Conservation (phyloP, 2,329 filamentous ascomycete genomes). For the Claviceps humidiphila region DNA sequence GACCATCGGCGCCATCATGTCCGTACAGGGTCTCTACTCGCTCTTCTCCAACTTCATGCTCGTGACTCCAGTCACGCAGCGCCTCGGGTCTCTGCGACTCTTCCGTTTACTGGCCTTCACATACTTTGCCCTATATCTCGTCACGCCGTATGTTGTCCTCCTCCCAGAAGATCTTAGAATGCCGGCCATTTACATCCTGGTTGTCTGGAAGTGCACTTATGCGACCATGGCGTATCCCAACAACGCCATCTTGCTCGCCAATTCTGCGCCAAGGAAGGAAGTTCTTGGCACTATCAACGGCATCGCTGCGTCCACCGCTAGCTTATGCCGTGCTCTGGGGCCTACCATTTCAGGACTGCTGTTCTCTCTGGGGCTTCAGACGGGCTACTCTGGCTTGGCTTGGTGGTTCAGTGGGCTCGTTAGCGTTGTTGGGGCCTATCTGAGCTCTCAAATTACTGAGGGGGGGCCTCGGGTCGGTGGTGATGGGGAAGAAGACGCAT, state of each 20-base stretch:
- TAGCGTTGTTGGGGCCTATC: conserved; percentile 58
- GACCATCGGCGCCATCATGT: conserved; percentile 76
- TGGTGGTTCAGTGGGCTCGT: conserved; percentile 87
- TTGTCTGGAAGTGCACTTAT: conserved; percentile 88
- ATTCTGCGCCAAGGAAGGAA: conserved; percentile 70
- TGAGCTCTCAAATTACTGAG: conserved; percentile 66
- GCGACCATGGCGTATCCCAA: conserved; percentile 84
- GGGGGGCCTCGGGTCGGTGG: conserved; percentile 30
- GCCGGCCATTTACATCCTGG: conserved; percentile 59
- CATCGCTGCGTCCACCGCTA: conserved; percentile 80
- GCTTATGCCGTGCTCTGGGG: conserved; percentile 74
- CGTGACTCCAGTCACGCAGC: conserved; percentile 64
- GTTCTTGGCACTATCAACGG: conserved; percentile 90
- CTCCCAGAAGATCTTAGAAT: conserved; percentile 61
- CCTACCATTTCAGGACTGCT: conserved; percentile 78
- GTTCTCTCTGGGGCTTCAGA: conserved; percentile 65
- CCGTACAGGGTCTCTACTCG: conserved; percentile 78
- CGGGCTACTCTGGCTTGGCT: conserved; percentile 74
- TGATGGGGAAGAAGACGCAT: conserved; percentile 26
- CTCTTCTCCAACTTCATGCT: conserved; percentile 75
- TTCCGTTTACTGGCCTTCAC: conserved; percentile 70
- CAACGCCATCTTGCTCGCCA: conserved; percentile 77
- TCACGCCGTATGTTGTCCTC: conserved; percentile 79
- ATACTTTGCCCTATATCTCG: conserved; percentile 79
- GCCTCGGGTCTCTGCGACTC: conserved; percentile 64